These are phyloP conservation scores for Trypanosoma brucei DNA, from an alignment of 208 protist genomes.

Conservation along the genomic window DNA sequence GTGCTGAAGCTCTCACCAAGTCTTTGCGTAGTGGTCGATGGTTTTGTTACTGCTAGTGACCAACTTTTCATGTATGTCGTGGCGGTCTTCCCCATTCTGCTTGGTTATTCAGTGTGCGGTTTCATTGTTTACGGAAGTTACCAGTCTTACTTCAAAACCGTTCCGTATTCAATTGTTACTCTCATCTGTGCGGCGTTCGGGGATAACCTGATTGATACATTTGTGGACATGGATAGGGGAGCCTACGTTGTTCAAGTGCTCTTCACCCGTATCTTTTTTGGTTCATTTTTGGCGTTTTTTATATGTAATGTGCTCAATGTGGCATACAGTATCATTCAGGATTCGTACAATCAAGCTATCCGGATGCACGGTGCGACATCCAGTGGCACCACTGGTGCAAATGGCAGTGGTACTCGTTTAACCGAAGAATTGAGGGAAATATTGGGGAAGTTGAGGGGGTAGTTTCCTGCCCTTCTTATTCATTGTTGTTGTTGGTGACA, in stretches of 20 bases:
- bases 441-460: constrained; percentile 24
- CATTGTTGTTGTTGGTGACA: background rate
- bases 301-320: constrained; percentile 61
- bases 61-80: constrained; percentile 42
- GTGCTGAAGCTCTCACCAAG: constrained; percentile 41
- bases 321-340: constrained; percentile 58
- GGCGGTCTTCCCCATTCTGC: constrained; percentile 36
- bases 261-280: constrained; percentile 41
- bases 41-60: constrained; percentile 29
- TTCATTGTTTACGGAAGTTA: constrained; percentile 42
- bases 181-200: constrained; percentile 55
- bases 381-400: constrained; percentile 1
- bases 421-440: constrained; percentile 33
- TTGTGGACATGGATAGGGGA: constrained; percentile 47
- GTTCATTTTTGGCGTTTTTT: constrained; percentile 48
- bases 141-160: constrained; percentile 28
- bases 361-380: constrained; percentile 18
- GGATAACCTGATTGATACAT: constrained; percentile 56
- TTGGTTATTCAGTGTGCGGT: constrained; percentile 50
- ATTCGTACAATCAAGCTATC: constrained; percentile 42
- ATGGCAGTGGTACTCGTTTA: background rate
- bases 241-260: constrained; percentile 32
- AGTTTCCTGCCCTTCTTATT: background rate
- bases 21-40: constrained; percentile 43
- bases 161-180: constrained; percentile 35